Evolutionary conservation across 805 yeast genomes (phyloP).

Genomic region (Maudiozyma pseudohumilis): DNA sequence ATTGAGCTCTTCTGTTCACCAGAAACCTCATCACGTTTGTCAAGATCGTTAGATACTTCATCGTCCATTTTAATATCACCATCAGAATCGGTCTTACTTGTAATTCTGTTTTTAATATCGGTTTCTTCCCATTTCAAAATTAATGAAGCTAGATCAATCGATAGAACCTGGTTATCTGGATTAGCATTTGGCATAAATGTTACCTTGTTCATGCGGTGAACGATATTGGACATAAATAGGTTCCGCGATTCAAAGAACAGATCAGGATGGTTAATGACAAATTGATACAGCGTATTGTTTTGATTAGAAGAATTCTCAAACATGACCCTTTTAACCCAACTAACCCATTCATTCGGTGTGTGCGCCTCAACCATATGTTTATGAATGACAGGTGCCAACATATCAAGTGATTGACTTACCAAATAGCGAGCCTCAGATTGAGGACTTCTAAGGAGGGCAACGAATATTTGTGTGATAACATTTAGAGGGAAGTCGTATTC

Average conservation of each 20-base stretch:
- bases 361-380: slow-evolving; percentile 49
- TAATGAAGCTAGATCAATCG: slow-evolving; percentile 81
- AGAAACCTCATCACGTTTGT: neutral
- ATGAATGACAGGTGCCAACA: slow-evolving; percentile 79
- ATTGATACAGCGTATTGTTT: slow-evolving; percentile 79
- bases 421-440: slow-evolving; percentile 75
- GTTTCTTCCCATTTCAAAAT: slow-evolving; percentile 76
- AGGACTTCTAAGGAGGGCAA: slow-evolving; percentile 75
- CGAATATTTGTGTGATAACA: slow-evolving; percentile 85
- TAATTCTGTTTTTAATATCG: slow-evolving; percentile 23
- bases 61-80: slow-evolving; percentile 22
- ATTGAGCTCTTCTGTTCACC: slow-evolving; percentile 3
- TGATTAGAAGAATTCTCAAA: slow-evolving; percentile 84
- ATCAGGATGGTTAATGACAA: slow-evolving; percentile 76
- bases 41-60: slow-evolving; percentile 1
- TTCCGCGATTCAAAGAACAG: slow-evolving; percentile 80
- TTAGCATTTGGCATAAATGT: slow-evolving; percentile 70
- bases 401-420: slow-evolving; percentile 79
- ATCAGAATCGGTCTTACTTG: slow-evolving; percentile 14
- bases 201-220: slow-evolving; percentile 85
- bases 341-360: slow-evolving; percentile 59
- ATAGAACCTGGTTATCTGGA: slow-evolving; percentile 70
- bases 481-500: slow-evolving; percentile 83
- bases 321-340: slow-evolving; percentile 87
- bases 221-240: slow-evolving; percentile 78